These are phyloP conservation scores for Prinsepia uniflora DNA, from an alignment of 306 rosid species.

Conservation along the genomic window DNA sequence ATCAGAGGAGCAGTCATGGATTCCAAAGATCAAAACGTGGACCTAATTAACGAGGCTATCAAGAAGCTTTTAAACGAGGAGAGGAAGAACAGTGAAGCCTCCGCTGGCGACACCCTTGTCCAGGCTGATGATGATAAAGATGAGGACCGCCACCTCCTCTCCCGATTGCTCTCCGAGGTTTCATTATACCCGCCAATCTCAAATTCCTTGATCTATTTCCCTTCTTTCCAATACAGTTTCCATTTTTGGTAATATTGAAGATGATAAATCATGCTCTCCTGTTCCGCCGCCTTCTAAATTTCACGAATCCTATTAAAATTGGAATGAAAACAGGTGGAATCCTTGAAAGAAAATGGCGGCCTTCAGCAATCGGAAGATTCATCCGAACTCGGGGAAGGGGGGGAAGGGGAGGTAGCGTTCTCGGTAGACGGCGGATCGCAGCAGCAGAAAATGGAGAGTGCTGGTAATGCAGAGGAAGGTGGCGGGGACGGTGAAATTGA, in stretches of 20 bases:
- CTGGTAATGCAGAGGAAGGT: constrained; percentile 14
- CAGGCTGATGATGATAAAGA: constrained; percentile 21
- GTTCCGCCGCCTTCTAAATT: neutral
- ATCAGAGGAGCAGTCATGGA: constrained; percentile 36
- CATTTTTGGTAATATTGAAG: too few species aligned
- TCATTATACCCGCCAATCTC: constrained; percentile 16
- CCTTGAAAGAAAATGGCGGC: constrained; percentile 33
- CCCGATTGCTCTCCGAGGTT: constrained; percentile 63
- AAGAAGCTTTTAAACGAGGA: constrained; percentile 42
- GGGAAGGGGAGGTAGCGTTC: constrained; percentile 8
- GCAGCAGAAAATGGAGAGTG: neutral
- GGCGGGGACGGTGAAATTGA: constrained; percentile 19
- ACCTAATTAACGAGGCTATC: constrained; percentile 54
- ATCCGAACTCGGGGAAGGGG: constrained; percentile 9
- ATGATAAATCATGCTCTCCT: too few species aligned
- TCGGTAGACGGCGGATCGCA: constrained; percentile 7
- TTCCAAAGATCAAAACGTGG: constrained; percentile 40
- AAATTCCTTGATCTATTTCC: neutral
- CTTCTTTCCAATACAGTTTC: neutral
- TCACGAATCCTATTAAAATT: too few species aligned
- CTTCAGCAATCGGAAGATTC: constrained; percentile 24
- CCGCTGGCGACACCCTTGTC: constrained; percentile 8
- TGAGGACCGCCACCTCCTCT: constrained; percentile 48
- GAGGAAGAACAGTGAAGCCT: constrained; percentile 24
- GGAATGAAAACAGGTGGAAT: constrained; percentile 40